Evolutionary conservation across 495 filamentous ascomycete species (phyloP).

Genomic region (Umbilicaria muhlenbergii): DNA sequence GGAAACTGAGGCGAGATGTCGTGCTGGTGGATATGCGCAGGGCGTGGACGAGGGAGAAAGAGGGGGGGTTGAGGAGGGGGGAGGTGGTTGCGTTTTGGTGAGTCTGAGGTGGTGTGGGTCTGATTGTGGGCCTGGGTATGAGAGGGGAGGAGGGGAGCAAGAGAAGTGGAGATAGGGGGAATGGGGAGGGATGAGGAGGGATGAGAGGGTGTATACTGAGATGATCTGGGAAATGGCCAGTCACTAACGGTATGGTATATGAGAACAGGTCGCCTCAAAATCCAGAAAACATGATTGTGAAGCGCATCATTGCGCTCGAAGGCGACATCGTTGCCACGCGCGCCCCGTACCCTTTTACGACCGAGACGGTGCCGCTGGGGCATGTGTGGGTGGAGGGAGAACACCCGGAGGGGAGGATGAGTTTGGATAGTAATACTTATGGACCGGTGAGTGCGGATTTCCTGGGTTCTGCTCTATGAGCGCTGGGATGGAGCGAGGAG

Average conservation of each 20-base stretch:
- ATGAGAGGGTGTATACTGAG: neutral
- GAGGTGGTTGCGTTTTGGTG: slow-evolving; percentile 41
- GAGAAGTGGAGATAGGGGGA: neutral
- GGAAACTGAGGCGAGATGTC: slow-evolving; percentile 30
- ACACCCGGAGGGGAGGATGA: slow-evolving; percentile 28
- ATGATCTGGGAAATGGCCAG: no score
- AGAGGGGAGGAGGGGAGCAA: no score
- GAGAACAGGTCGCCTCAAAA: slow-evolving; percentile 46
- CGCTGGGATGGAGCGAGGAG: neutral
- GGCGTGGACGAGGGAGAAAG: slow-evolving; percentile 24
- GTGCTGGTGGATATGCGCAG: slow-evolving; percentile 33
- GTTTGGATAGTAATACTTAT: slow-evolving; percentile 60
- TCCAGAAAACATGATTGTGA: slow-evolving; percentile 43
- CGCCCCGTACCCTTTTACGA: slow-evolving; percentile 39
- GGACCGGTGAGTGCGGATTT: slow-evolving; percentile 39
- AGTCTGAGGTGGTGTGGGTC: no score
- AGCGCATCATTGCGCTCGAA: slow-evolving; percentile 53
- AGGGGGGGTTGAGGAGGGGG: slow-evolving; percentile 29
- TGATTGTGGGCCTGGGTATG: no score
- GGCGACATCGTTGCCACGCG: slow-evolving; percentile 51
- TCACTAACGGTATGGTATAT: no score
- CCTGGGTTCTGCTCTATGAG: no score
- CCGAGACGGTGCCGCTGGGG: slow-evolving; percentile 45
- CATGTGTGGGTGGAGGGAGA: slow-evolving; percentile 76
- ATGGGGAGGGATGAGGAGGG: neutral